Percentiles rank a stretch among this genome's conserved stretches.
Conservation (phyloP, 2,329 filamentous ascomycete genomes). For the Triangularia setosa region DNA sequence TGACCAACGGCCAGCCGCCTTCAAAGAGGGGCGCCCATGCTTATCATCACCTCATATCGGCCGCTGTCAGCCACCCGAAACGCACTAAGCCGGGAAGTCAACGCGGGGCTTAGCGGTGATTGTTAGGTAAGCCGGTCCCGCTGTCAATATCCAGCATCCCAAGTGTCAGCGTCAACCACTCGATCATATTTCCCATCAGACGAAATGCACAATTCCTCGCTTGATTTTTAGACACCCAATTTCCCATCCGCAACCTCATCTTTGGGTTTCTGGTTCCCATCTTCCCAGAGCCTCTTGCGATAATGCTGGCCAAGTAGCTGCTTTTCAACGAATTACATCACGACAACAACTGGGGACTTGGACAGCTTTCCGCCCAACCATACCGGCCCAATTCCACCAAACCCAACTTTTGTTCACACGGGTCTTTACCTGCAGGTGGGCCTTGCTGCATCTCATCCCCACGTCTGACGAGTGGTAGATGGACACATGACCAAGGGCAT, state of each 20-base stretch:
- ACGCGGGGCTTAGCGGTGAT: slow-evolving; percentile 7
- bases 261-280: background rate
- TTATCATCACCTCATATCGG: slow-evolving; percentile 14
- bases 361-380: slow-evolving; percentile 22
- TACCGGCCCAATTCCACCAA: slow-evolving; percentile 14
- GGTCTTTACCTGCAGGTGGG: slow-evolving; percentile 9
- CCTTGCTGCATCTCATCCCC: slow-evolving; percentile 11
- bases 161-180: background rate
- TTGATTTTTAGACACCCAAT: slow-evolving; percentile 1
- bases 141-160: background rate
- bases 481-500: slow-evolving; percentile 26
- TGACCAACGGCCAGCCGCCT: background rate
- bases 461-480: slow-evolving; percentile 22
- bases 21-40: slow-evolving; percentile 1
- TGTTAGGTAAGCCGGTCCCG: background rate
- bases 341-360: slow-evolving; percentile 17
- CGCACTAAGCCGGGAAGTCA: slow-evolving; percentile 5
- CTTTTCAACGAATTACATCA: slow-evolving; percentile 22
- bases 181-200: background rate
- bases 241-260: background rate
- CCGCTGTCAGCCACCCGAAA: background rate
- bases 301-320: background rate
- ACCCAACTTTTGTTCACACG: background rate
- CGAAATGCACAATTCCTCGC: background rate
- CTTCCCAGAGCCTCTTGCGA: background rate